Evolutionary conservation across 352 stramenopile species (phyloP), one percentile per base, ranked within the genome.

Genomic region (Phytophthora pini): DNA sequence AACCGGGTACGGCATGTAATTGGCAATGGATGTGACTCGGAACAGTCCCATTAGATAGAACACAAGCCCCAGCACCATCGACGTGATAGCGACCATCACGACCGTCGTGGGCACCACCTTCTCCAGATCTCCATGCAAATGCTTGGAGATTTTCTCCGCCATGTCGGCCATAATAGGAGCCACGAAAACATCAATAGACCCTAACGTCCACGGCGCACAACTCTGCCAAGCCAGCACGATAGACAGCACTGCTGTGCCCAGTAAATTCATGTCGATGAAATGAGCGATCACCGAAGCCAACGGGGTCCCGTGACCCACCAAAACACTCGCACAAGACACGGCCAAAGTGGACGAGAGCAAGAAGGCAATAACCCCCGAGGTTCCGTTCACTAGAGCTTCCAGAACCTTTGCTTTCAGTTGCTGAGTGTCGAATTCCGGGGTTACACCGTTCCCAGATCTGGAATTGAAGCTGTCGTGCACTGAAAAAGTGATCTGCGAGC

Each of bases 1-100:
- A 2, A 94, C 84, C 50, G 87, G 87, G 43, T 90, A 94, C 39
- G 87, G 87, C 73, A 93, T 91, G 66, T 94, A 94, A 54, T 94
- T 92, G 8, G 85, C 82, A 58, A 93, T 89, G 0, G 84, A 90
- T 24, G 87, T 93, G 41, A 92, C 74, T 27, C 82, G 76, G 43
- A 88, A 84, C 13, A 82, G 47, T 10, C 87, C 87, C 79, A 94
- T 90, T 31, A 81, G 38, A 41, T 88, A 80, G 53, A 94, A 89
- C 1, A 91, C 75, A 3, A 79, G 29, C 0, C 87, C 87, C 29
- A 94, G 65, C 8, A 91, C 55, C 13, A 80, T 68, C 15, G 87
- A 94, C 13, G 87, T 88, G 2, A 90, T 51, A 1, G 84, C 80
- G 22, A 92, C 79, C 77, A 91, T 90, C 38, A 94, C 65, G 2